Evolutionary conservation across 192 early-diverging fungal genomes (phyloP), one percentile per base, ranked within the genome.

Genomic region (Cetraspora pellucida): DNA sequence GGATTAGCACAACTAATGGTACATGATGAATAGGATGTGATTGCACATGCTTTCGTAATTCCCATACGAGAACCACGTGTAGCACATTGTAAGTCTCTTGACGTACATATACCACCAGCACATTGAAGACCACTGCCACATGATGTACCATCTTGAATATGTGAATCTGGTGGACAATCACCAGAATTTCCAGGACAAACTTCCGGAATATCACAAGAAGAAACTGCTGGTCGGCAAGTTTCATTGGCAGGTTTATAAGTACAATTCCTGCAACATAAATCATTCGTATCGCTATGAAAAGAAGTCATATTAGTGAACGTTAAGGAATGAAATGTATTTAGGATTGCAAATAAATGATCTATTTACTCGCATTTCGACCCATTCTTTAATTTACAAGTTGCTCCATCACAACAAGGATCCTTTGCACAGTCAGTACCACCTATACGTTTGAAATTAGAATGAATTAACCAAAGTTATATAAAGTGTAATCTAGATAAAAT

Each of bases 221-320:
- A 93, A 73, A 85, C 84, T 6, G 91, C 80, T 1, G 89, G 78
- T n/a, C 95, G 89, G 77, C 95, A 98, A 54, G 92, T 84, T 4
- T 85, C 77, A 46, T 86, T 88, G 17, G 76, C 80, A 14, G 90
- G 61, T 45, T 78, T 77, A 23, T 93, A 57, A 69, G 90, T 77
- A 84, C 96, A 97, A 21, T 87, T 72, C 5, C 73, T 44, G 84
- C 96, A 98, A 84, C 95, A 98, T 46, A 86, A 78, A 75, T 95
- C 95, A 81, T 96, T 96, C 68, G 81, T 77, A 77, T 95, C 93
- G 49, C 89, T 91, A 72, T 46, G 43, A 46, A 47, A 49, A 21
- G n/a, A 55, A 10, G 27, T 9, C 10, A 65, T 60, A 21, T 45
- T 19, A 71, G 49, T 19, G 52, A 45, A 16, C 25, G 11, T 44